Percentiles rank a stretch among this genome's conserved stretches.
Conservation (phyloP, 2,329 filamentous ascomycete species). For the Beauveria sp. region DNA sequence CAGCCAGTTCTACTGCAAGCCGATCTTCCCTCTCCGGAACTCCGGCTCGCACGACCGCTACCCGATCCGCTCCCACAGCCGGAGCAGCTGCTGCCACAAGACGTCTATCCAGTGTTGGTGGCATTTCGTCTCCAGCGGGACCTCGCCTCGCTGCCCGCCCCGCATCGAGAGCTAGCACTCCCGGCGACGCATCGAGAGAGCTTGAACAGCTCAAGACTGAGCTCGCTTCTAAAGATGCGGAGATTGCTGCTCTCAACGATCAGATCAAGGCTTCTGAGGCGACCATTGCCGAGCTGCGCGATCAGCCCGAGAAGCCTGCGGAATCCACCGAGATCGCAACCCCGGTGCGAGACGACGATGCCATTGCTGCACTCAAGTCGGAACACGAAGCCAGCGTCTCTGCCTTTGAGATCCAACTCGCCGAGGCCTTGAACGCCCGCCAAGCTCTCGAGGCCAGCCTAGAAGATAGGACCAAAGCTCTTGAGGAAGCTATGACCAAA, state of each 20-base stretch:
- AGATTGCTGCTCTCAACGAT: slow-evolving; percentile 49
- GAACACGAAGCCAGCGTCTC: slow-evolving; percentile 43
- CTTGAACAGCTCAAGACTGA: slow-evolving; percentile 54
- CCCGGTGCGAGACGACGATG: slow-evolving; percentile 29
- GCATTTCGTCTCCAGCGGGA: slow-evolving; percentile 24
- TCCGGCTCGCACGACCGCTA: slow-evolving; percentile 27
- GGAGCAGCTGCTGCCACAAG: slow-evolving; percentile 43
- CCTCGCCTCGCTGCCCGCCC: slow-evolving; percentile 32
- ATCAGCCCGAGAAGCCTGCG: slow-evolving; percentile 36
- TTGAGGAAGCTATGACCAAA: slow-evolving; percentile 33
- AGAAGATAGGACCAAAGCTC: slow-evolving; percentile 33
- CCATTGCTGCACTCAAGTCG: slow-evolving; percentile 40
- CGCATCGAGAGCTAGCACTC: slow-evolving; percentile 30
- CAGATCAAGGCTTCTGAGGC: slow-evolving; percentile 49
- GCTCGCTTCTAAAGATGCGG: slow-evolving; percentile 48
- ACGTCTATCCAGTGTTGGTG: slow-evolving; percentile 45
- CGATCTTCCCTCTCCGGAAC: slow-evolving; percentile 23
- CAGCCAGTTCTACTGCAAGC: slow-evolving; percentile 23
- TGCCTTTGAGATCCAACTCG: slow-evolving; percentile 38
- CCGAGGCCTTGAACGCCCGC: slow-evolving; percentile 41
- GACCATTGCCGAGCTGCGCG: slow-evolving; percentile 46
- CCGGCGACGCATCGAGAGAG: slow-evolving; percentile 42
- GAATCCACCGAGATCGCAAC: slow-evolving; percentile 33
- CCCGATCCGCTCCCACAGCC: slow-evolving; percentile 31
- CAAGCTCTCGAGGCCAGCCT: slow-evolving; percentile 42